These are phyloP conservation scores for Bipolaris bicolor DNA, from an alignment of 2,329 filamentous ascomycete genomes.

Conservation along the genomic window DNA sequence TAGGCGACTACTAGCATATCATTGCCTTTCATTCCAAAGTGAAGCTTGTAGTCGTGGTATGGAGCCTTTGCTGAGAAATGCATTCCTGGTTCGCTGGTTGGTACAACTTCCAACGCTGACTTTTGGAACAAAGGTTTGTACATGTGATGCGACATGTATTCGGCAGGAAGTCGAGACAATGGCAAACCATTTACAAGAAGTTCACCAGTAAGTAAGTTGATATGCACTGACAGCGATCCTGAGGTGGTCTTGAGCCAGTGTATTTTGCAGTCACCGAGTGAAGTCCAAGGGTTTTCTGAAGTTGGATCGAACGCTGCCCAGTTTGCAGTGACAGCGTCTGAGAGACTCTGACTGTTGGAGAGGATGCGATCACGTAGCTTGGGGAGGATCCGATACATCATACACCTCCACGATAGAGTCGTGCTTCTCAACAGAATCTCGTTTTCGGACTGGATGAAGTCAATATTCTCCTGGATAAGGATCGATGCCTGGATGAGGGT, in stretches of 20 bases:
- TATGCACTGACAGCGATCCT: constrained; percentile 38
- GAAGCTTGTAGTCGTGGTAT: constrained; percentile 34
- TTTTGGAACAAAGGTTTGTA: constrained; percentile 55
- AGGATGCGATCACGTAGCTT: constrained; percentile 13
- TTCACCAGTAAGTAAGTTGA: constrained; percentile 59
- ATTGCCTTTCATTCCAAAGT: constrained; percentile 42
- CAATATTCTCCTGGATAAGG: constrained; percentile 24
- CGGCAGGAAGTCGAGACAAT: constrained; percentile 54
- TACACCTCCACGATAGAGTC: constrained; percentile 23
- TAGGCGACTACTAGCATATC: constrained; percentile 37
- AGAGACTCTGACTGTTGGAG: constrained; percentile 12
- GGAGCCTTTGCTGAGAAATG: constrained; percentile 47
- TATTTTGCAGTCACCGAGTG: constrained; percentile 17
- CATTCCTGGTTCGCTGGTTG: constrained; percentile 50
- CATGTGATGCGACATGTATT: constrained; percentile 51
- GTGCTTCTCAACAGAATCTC: constrained; percentile 10
- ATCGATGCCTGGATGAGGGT: constrained; percentile 33
- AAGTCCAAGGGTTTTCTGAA: constrained; percentile 13
- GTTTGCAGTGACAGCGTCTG: constrained; percentile 20
- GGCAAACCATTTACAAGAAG: constrained; percentile 61
- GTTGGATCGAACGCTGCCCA: constrained; percentile 31
- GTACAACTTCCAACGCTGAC: constrained; percentile 54
- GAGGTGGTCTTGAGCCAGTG: constrained; percentile 44
- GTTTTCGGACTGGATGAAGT: constrained; percentile 1
- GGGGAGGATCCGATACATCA: constrained; percentile 26